phyloP scores from a whole-genome alignment of 176 grass and related monocot genomes.

The Ananas comosus region DNA sequence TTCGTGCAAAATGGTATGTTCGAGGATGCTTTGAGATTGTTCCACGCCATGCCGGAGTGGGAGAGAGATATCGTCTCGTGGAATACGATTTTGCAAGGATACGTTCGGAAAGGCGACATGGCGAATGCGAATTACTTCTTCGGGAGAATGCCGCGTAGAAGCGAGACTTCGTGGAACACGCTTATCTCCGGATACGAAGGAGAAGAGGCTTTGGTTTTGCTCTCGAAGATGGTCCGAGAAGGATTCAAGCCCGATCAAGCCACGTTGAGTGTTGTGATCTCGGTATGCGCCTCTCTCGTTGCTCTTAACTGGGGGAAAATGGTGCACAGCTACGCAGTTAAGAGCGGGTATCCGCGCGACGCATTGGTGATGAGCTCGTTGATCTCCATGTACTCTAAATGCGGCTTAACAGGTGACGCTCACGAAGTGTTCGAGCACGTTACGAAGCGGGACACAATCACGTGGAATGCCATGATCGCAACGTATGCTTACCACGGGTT shows the following conservation, averaged over 20 bases:
- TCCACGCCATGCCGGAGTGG: conserved; percentile 42
- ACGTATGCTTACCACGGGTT: conserved; percentile 66
- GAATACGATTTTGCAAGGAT: conserved; percentile 72
- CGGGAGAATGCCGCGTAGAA: conserved; percentile 40
- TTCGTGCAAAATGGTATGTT: conserved; percentile 45
- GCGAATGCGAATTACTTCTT: conserved; percentile 49
- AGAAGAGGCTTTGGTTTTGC: conserved; percentile 40
- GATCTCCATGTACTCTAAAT: conserved; percentile 70
- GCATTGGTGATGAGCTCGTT: conserved; percentile 68
- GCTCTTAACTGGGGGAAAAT: conserved; percentile 56
- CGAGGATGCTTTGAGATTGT: conserved; percentile 52
- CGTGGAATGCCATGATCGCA: conserved; percentile 81
- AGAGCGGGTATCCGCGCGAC: conserved; percentile 53
- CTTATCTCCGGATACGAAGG: conserved; percentile 54
- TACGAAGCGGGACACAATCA: conserved; percentile 40
- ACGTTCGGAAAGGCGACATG: conserved; percentile 47
- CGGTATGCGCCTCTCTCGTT: conserved; percentile 56
- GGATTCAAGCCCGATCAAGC: conserved; percentile 58
- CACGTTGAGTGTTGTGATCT: conserved; percentile 42
- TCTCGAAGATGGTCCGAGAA: conserved; percentile 43
- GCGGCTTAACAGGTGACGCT: conserved; percentile 49
- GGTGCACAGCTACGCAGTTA: conserved; percentile 44
- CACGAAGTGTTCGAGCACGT: conserved; percentile 42
- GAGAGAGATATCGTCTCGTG: conserved; percentile 61
- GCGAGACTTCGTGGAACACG: conserved; percentile 65